phyloP scores from a whole-genome alignment of 257 asterid genomes.

The Cinchona pubescens region DNA sequence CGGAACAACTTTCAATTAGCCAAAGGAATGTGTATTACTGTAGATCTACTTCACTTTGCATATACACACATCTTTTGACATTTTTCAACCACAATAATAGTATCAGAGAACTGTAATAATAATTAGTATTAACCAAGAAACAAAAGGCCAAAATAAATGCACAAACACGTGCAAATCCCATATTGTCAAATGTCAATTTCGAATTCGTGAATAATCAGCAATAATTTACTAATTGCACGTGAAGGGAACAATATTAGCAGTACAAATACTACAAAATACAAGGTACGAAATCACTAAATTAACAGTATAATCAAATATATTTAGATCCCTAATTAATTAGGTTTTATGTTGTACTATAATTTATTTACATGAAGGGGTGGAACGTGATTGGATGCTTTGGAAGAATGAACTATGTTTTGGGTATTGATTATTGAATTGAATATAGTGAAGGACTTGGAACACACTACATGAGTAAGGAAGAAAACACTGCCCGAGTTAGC shows the following conservation, averaged over 20 bases:
- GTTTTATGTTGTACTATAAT: background rate
- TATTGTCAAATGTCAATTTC: background rate
- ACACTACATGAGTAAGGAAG: background rate
- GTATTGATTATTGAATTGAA: too few species aligned
- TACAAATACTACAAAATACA: constrained; percentile 27
- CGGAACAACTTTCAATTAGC: background rate
- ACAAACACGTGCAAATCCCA: background rate
- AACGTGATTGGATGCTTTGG: constrained; percentile 29
- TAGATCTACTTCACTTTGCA: background rate
- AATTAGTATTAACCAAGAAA: background rate
- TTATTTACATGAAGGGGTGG: background rate
- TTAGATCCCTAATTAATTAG: constrained; percentile 23
- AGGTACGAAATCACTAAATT: background rate
- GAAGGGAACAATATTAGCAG: constrained; percentile 39
- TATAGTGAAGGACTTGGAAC: background rate
- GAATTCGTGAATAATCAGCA: background rate
- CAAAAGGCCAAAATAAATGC: background rate
- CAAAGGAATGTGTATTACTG: background rate
- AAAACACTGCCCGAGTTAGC: background rate
- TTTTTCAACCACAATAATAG: background rate
- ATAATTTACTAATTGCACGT: constrained; percentile 30
- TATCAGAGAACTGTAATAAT: background rate
- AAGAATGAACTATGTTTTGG: background rate
- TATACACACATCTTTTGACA: too few species aligned
- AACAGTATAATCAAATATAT: background rate